Percentiles rank a stretch among this genome's conserved stretches.
Conservation (phyloP, 1,284 basidiomycete genomes). For the Ustilago nuda region DNA sequence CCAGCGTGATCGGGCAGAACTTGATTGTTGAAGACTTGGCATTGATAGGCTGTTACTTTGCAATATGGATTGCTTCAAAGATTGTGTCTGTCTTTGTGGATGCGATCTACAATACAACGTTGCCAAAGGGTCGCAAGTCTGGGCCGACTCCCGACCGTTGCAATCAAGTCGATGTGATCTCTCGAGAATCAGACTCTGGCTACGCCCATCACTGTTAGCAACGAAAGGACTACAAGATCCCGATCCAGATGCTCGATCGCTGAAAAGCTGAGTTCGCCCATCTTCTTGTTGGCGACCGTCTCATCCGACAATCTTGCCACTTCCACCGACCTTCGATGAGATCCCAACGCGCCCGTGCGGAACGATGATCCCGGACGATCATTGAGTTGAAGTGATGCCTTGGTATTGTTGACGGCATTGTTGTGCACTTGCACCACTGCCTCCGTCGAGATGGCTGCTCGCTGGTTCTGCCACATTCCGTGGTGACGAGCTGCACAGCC, state of each 20-base stretch:
- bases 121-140: background rate
- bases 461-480: constrained; percentile 39
- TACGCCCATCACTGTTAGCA: constrained; percentile 40
- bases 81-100: background rate
- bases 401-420: constrained; percentile 42
- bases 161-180: too few species aligned
- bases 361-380: constrained; percentile 6
- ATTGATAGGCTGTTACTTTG: background rate
- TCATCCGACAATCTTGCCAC: background rate
- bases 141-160: background rate
- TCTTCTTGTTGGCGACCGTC: constrained; percentile 10
- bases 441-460: constrained; percentile 42
- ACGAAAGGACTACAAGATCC: constrained; percentile 33
- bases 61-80: background rate
- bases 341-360: background rate
- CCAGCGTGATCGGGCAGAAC: background rate
- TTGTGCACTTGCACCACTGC: constrained; percentile 44
- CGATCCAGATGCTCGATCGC: constrained; percentile 14
- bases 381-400: constrained; percentile 32
- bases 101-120: background rate
- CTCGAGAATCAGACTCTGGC: constrained; percentile 12
- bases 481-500: constrained; percentile 25
- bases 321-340: background rate
- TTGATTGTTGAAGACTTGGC: background rate
- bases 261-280: constrained; percentile 29